Evolutionary conservation across 2,329 filamentous ascomycete genomes (phyloP), one percentile per base, ranked within the genome.

Genomic region (Metarhizium anisopliae): DNA sequence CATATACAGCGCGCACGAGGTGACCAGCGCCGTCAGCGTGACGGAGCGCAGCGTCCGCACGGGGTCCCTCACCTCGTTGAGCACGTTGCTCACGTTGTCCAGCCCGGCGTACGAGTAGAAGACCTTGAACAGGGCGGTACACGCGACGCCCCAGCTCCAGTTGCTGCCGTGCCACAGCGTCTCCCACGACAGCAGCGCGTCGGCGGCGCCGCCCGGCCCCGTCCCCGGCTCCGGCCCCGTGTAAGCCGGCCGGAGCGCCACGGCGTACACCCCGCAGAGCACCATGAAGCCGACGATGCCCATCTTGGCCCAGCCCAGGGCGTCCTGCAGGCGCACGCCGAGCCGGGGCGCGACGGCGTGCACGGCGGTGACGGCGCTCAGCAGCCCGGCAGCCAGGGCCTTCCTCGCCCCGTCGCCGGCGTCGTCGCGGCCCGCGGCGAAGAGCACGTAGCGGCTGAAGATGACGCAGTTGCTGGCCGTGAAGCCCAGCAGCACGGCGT

Each of bases 381-480:
- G 68, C 3, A 87, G 67, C 0, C 72, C 78, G 0, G 82, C 74
- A 0, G 82, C 83, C 7, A 89, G 70, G 0, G 70, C 63, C 62
- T 86, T 86, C 16, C 78, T 74, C 30, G 77, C 67, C 13, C 74
- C 60, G 50, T 82, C 80, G 1, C 73, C 76, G 40, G 81, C 68
- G 40, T 80, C 68, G 47, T 80, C 69, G 4, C 83, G 60, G 85
- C 53, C 53, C 35, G 45, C 47, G 3, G 53, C 53, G 29, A 55
- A 86, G 0, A 86, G 70, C 0, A 79, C 73, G 58, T 88, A 87
- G 59, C 85, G 81, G 53, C 82, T 83, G 60, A 87, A 87, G 0
- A 88, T 78, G 53, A 89, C 81, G 64, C 84, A 86, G 64, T 88
- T 89, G 62, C 82, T 85, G 0, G 84, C 83, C 0, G 85, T 87